A percentile compares a stretch with the other conserved stretches of the same genome.
Conservation (phyloP, 2,329 filamentous ascomycete genomes). For the Fusarium burgessii region DNA sequence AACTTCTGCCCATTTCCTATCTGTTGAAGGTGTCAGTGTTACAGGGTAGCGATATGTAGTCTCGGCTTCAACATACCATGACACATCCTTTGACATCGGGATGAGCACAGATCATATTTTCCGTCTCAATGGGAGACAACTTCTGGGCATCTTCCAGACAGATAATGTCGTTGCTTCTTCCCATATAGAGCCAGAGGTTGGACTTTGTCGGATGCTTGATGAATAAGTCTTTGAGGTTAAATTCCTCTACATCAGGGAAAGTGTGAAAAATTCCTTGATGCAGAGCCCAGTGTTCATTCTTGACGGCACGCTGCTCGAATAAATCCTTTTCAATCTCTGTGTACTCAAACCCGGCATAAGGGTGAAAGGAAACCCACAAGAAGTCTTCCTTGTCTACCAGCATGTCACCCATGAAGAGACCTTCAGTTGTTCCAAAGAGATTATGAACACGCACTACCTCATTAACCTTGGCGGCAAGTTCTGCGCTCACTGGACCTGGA, state of each 20-base stretch:
- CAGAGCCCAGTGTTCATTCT: background rate
- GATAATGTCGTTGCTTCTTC: background rate
- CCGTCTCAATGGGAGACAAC: background rate
- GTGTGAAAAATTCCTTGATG: background rate
- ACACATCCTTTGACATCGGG: background rate
- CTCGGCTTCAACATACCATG: background rate
- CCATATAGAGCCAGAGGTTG: background rate
- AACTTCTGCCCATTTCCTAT: background rate
- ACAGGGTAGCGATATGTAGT: accelerated
- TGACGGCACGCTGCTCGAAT: background rate
- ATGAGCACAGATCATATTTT: background rate
- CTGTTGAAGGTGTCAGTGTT: accelerated
- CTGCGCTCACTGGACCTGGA: background rate
- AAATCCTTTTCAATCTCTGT: background rate
- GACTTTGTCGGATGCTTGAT: background rate
- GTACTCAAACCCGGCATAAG: background rate
- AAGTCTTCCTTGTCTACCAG: background rate
- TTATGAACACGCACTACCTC: background rate
- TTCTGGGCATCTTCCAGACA: background rate
- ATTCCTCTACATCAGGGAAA: background rate
- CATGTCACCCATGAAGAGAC: background rate
- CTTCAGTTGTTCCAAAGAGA: background rate
- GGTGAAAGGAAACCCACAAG: background rate
- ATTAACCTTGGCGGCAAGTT: background rate
- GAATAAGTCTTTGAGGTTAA: background rate